Percentiles rank a stretch among this genome's conserved stretches.
These are phyloP conservation scores for Adansonia madagascariensis DNA, from an alignment of 441 rosid genomes.

Conservation along the genomic window DNA sequence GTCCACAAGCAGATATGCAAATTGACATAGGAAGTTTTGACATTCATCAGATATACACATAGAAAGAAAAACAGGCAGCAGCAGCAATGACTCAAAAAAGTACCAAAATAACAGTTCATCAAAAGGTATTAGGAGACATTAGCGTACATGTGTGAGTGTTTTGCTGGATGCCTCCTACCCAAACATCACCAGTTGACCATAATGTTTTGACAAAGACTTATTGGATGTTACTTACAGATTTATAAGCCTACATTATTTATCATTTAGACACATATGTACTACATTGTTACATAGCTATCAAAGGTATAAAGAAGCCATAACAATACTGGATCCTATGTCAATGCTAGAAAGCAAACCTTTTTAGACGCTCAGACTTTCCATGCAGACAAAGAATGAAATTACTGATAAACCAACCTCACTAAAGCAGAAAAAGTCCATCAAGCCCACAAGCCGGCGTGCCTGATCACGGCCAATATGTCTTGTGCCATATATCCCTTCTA, in stretches of 20 bases:
- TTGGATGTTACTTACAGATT: not conserved
- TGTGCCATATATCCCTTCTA: conserved; percentile 76
- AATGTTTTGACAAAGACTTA: not conserved
- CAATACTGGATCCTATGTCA: not conserved
- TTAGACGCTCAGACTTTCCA: not conserved
- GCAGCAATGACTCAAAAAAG: not conserved
- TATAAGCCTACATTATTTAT: not conserved
- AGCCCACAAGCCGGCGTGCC: conserved; percentile 82
- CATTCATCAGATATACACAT: not conserved
- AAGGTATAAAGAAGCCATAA: not conserved
- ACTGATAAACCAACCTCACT: conserved; percentile 68
- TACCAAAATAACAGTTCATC: not conserved
- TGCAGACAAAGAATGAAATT: conserved; percentile 12
- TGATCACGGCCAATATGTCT: conserved; percentile 93
- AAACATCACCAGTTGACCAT: not conserved
- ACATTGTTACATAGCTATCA: conserved; percentile 6
- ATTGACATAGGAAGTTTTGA: not conserved
- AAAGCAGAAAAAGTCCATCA: conserved; percentile 99
- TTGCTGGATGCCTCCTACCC: not conserved
- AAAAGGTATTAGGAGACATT: not conserved
- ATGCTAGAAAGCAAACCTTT: not conserved
- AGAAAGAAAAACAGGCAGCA: not conserved
- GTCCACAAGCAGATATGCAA: not conserved
- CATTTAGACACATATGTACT: not conserved
- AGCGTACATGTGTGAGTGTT: not conserved